A percentile compares a stretch with the other conserved stretches of the same genome.
Evolutionary conservation across 2,329 filamentous ascomycete genomes (phyloP).

Genomic region (Fusarium tupiense): DNA sequence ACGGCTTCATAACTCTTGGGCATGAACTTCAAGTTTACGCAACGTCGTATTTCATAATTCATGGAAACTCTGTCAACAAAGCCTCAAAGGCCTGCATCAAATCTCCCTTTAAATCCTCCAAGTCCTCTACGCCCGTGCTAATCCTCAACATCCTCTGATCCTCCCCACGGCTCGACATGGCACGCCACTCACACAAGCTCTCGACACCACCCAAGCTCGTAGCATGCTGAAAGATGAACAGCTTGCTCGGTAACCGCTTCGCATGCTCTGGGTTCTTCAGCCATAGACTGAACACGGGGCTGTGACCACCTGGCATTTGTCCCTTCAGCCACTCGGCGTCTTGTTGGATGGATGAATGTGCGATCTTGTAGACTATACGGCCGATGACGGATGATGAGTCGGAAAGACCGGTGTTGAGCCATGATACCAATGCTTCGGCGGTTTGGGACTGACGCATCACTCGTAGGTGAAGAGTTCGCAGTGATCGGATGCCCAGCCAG

Average conservation of each 20-base stretch:
- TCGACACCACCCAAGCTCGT: slow-evolving; percentile 86
- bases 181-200: slow-evolving; percentile 91
- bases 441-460: slow-evolving; percentile 82
- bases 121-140: slow-evolving; percentile 86
- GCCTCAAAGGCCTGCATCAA: slow-evolving; percentile 72
- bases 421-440: slow-evolving; percentile 74
- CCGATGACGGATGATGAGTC: slow-evolving; percentile 54
- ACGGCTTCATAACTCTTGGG: no score
- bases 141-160: slow-evolving; percentile 79
- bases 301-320: slow-evolving; percentile 93
- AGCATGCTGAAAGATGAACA: slow-evolving; percentile 90
- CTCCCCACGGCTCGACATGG: slow-evolving; percentile 81
- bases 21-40: no score
- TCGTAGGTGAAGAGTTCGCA: slow-evolving; percentile 86
- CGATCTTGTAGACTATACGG: neutral
- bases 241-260: slow-evolving; percentile 75
- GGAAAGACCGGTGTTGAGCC: slow-evolving; percentile 66
- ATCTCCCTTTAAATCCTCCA: slow-evolving; percentile 84
- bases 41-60: neutral
- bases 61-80: slow-evolving; percentile 46
- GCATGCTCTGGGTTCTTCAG: slow-evolving; percentile 71
- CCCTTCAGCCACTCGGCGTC: slow-evolving; percentile 76
- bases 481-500: slow-evolving; percentile 87
- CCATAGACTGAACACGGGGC: slow-evolving; percentile 84
- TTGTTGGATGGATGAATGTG: slow-evolving; percentile 73